Evolutionary conservation across 2,329 filamentous ascomycete genomes (phyloP).

Genomic region (Cladophialophora chaetospira): DNA sequence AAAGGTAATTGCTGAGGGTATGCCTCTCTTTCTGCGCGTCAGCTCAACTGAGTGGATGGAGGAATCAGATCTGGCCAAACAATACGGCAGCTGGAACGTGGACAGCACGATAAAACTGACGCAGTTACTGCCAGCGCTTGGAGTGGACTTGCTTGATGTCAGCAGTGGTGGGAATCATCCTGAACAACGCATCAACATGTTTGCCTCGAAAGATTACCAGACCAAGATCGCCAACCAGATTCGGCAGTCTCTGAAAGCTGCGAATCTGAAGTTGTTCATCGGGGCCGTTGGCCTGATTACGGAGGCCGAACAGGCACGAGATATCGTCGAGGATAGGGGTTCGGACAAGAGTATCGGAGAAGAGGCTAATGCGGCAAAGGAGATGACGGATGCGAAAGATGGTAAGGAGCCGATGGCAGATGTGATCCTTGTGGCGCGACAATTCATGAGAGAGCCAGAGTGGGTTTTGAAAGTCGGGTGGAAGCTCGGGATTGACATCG

Average conservation of each 20-base stretch:
- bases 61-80: conserved; percentile 54
- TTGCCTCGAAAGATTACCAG: conserved; percentile 52
- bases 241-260: conserved; percentile 42
- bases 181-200: conserved; percentile 46
- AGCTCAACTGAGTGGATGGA: conserved; percentile 76
- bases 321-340: conserved; percentile 46
- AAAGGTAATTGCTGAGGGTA: conserved; percentile 62
- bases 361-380: conserved; percentile 30
- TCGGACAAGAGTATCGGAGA: conserved; percentile 25
- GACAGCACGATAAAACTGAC: conserved; percentile 68
- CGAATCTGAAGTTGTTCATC: conserved; percentile 47
- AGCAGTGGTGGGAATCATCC: conserved; percentile 67
- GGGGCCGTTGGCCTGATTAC: conserved; percentile 58
- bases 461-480: conserved; percentile 57
- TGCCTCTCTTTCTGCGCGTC: conserved; percentile 75
- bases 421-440: conserved; percentile 54
- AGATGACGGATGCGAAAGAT: conserved; percentile 27
- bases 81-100: conserved; percentile 61
- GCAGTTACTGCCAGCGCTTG: conserved; percentile 66
- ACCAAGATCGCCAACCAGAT: conserved; percentile 52
- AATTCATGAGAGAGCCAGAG: conserved; percentile 58
- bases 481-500: conserved; percentile 51
- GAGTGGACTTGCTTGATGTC: conserved; percentile 83
- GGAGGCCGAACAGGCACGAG: conserved; percentile 53
- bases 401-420: conserved; percentile 41